Evolutionary conservation across 805 yeast species (phyloP).

Genomic region (Monosporozyma unispora): DNA sequence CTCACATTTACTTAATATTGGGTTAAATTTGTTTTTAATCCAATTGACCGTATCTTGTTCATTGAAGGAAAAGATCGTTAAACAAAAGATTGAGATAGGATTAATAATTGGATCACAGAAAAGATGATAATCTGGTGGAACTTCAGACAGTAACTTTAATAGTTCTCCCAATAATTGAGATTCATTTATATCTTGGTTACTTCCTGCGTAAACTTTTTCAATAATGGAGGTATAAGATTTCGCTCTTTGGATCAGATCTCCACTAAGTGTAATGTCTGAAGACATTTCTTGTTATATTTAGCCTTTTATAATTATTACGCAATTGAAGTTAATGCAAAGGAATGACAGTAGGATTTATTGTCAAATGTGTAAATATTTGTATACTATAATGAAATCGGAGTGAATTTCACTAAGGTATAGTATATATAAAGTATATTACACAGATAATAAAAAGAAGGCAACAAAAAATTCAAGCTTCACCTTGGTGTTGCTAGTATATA

Average conservation of each 20-base stretch:
- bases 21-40: conserved; percentile 33
- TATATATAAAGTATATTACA: neutral
- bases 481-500: neutral
- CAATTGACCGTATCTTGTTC: conserved; percentile 38
- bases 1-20: conserved; percentile 40
- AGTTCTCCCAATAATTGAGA: conserved; percentile 32
- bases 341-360: neutral
- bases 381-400: neutral
- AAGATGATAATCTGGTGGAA: conserved; percentile 35
- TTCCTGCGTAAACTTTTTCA: conserved; percentile 24
- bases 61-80: conserved; percentile 52
- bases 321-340: neutral
- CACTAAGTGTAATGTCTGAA: neutral
- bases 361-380: neutral
- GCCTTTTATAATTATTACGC: neutral
- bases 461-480: neutral
- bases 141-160: conserved; percentile 28
- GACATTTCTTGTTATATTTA: neutral
- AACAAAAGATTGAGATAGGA: conserved; percentile 43
- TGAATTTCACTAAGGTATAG: neutral
- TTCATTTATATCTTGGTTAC: conserved; percentile 20
- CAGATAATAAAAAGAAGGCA: neutral
- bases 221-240: conserved; percentile 16
- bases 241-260: conserved; percentile 9
- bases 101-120: conserved; percentile 46